Conservation (phyloP, 2,329 filamentous ascomycete genomes). For the Didymella segeticola region DNA sequence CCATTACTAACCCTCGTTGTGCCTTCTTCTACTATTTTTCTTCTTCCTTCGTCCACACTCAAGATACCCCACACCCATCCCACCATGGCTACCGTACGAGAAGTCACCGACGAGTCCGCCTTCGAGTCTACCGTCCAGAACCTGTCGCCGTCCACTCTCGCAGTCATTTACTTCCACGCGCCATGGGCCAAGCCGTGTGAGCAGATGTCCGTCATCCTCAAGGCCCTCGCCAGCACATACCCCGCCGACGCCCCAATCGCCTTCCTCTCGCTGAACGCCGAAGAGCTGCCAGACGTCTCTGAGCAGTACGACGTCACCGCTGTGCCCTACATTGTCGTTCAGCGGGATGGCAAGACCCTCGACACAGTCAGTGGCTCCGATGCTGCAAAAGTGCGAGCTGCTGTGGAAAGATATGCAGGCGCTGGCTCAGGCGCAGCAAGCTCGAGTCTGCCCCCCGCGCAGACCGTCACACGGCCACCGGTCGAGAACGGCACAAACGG, state of each 20-base stretch:
- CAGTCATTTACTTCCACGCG: conserved; percentile 93
- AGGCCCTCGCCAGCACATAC: conserved; percentile 86
- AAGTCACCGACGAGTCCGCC: conserved; percentile 75
- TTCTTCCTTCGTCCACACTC: neutral
- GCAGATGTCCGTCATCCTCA: conserved; percentile 88
- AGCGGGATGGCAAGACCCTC: conserved; percentile 75
- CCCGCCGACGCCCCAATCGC: conserved; percentile 73
- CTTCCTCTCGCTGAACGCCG: conserved; percentile 92
- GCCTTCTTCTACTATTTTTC: neutral
- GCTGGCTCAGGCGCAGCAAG: conserved; percentile 48
- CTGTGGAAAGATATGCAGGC: conserved; percentile 82
- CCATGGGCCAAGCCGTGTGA: conserved; percentile 96
- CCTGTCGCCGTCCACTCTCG: conserved; percentile 74
- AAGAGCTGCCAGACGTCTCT: conserved; percentile 89
- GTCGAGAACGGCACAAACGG: conserved; percentile 47
- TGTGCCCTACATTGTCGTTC: conserved; percentile 88
- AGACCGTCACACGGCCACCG: conserved; percentile 54
- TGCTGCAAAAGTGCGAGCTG: conserved; percentile 80
- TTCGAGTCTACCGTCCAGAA: conserved; percentile 74
- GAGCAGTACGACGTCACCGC: conserved; percentile 94
- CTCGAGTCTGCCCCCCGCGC: conserved; percentile 51
- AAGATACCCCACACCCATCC: too few relatives aligned
- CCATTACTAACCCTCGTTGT: neutral
- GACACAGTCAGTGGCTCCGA: conserved; percentile 91
- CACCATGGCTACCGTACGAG: conserved; percentile 65